A percentile compares a stretch with the other conserved stretches of the same genome.
phyloP scores from a whole-genome alignment of 169 alveolate species.

The Eimeria sp. region DNA sequence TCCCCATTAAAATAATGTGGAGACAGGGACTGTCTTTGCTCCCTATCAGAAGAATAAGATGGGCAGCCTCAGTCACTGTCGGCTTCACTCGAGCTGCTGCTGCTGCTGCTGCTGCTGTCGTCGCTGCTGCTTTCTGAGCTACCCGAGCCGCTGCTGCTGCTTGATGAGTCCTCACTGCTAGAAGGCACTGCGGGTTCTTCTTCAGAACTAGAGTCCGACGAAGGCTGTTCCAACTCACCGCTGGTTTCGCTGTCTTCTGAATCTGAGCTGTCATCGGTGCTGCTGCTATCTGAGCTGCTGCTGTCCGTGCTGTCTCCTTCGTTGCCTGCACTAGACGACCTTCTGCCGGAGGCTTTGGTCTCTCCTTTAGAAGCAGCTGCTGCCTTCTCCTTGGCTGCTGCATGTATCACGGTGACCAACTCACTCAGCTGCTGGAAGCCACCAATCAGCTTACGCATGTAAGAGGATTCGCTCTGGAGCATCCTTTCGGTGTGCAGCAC shows the following conservation, averaged over 20 bases:
- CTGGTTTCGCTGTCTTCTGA: background rate
- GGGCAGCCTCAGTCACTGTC: background rate
- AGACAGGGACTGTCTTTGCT: background rate
- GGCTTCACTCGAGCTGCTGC: background rate
- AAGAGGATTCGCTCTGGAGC: constrained; percentile 37
- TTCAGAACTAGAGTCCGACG: background rate
- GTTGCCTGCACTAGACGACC: background rate
- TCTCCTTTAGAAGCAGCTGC: background rate
- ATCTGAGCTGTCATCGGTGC: constrained; percentile 17
- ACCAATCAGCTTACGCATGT: constrained; percentile 51
- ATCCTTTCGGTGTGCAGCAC: constrained; percentile 61
- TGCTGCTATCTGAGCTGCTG: background rate
- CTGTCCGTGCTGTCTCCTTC: constrained; percentile 3
- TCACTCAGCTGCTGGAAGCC: constrained; percentile 46
- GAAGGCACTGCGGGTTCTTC: background rate
- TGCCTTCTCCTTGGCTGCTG: background rate
- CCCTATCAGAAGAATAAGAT: background rate
- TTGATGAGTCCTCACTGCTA: background rate
- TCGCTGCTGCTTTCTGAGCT: constrained; percentile 8
- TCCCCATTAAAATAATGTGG: background rate
- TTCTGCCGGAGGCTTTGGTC: background rate
- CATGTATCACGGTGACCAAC: background rate
- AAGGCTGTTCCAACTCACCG: background rate
- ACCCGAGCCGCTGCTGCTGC: background rate
- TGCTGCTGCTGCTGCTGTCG: constrained; percentile 10